Percentiles rank a stretch among this genome's conserved stretches.
These are phyloP conservation scores for Catharanthus roseus DNA, from an alignment of 257 asterid species.

Conservation along the genomic window DNA sequence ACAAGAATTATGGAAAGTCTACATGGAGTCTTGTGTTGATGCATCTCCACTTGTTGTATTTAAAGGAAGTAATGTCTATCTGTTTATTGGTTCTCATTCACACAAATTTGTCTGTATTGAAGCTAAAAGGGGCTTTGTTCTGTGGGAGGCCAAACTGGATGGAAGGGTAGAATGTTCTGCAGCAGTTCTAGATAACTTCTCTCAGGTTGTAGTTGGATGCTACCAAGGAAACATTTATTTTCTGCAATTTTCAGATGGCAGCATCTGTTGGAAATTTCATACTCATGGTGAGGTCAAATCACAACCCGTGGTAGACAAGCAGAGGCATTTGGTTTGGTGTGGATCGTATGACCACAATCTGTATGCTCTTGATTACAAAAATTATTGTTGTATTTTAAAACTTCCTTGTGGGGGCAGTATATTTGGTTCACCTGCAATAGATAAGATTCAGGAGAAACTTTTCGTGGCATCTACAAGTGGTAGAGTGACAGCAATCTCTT, in stretches of 20 bases:
- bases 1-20: constrained; percentile 63
- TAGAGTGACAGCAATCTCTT: constrained; percentile 58
- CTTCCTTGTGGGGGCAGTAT: constrained; percentile 82
- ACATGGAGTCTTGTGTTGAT: constrained; percentile 84
- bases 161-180: constrained; percentile 94
- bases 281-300: constrained; percentile 93
- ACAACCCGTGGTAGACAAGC: constrained; percentile 81
- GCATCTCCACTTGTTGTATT: constrained; percentile 87
- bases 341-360: constrained; percentile 89
- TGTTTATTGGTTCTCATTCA: constrained; percentile 89
- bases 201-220: constrained; percentile 96
- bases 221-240: constrained; percentile 74
- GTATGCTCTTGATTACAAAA: constrained; percentile 81
- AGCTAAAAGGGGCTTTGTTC: constrained; percentile 67
- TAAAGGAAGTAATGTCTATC: constrained; percentile 41
- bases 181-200: constrained; percentile 62
- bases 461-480: constrained; percentile 92
- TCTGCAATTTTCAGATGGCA: constrained; percentile 60
- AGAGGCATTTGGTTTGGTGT: constrained; percentile 89
- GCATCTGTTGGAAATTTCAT: constrained; percentile 64
- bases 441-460: constrained; percentile 69
- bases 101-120: constrained; percentile 66
- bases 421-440: constrained; percentile 82
- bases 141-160: constrained; percentile 70
- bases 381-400: constrained; percentile 52